Conservation (phyloP, 352 stramenopile genomes). For the Phytopythium sindhum region DNA sequence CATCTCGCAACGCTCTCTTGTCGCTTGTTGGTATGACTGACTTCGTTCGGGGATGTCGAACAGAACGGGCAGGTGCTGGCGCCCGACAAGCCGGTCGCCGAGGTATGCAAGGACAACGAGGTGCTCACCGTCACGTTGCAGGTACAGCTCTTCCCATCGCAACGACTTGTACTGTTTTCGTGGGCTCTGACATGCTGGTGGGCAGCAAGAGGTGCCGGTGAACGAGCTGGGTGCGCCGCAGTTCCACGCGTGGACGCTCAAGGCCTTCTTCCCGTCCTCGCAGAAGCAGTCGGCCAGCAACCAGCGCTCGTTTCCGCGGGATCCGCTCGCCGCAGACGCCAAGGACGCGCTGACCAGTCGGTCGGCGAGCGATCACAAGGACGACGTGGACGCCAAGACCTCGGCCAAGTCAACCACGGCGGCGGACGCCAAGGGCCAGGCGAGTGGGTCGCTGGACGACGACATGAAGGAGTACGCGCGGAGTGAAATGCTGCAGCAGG, state of each 20-base stretch:
- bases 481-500: conserved; percentile 67
- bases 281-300: conserved; percentile 14
- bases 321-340: not conserved
- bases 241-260: conserved; percentile 53
- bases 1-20: not conserved
- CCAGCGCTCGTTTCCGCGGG: not conserved
- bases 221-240: conserved; percentile 80
- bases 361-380: not conserved
- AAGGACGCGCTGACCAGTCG: not conserved
- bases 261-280: conserved; percentile 47
- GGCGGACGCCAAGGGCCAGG: conserved; percentile 22
- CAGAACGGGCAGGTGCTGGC: conserved; percentile 38
- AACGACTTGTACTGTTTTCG: not conserved
- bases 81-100: conserved; percentile 50
- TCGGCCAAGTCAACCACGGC: conserved; percentile 10
- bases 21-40: not conserved
- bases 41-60: not conserved
- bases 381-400: conserved; percentile 8
- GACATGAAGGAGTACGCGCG: conserved; percentile 64
- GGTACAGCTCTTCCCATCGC: conserved; percentile 21
- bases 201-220: conserved; percentile 73
- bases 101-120: conserved; percentile 76
- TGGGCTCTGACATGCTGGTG: not conserved
- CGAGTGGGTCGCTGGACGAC: conserved; percentile 20
- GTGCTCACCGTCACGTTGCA: conserved; percentile 59